Evolutionary conservation across 169 alveolate species (phyloP), one percentile per base, ranked within the genome.

Genomic region (Hepatocystis sp.): DNA sequence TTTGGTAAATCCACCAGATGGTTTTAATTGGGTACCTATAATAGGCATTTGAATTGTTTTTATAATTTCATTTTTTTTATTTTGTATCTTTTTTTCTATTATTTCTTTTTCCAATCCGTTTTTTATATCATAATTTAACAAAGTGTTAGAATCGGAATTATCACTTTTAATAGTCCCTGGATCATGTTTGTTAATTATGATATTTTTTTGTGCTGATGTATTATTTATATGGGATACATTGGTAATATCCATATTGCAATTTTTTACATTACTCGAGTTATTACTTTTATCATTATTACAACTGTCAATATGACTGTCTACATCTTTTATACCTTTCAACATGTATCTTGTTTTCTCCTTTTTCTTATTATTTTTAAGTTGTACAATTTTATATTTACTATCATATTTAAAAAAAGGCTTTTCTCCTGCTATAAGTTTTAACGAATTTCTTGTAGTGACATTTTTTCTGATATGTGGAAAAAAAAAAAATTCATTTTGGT

Each of bases 1-100:
- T 49, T 71, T 71, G 42, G 86, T 42, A 47, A 71, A 71, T 15
- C 86, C 86, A 4, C 86, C 86, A 13, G 86, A 71, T 15, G 86
- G 86, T 56, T 71, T 71, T 27, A 71, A 51, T 34, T 71, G 86
- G 15, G 86, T 71, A 42, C 86, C 86, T 56, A 71, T 56, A 4
- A 71, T 71, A 10, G 86, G 86, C 28, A 71, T 27, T 46, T 71
- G 55, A 8, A 56, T 36, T 71, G 55, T 71, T 71, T 71, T 56
- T 15, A 71, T 71, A 42, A 71, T 23, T 39, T 71, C 86, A 27
- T 56, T 71, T 23, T 71, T 56, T 71, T 71, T 49, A 34, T 34
- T 56, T 25, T 56, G 65, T 13, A 71, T 11, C 44, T 71, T 71
- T 23, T 36, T 40, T 32, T 68, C 21, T 25, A 71, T 71, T 15